phyloP scores from a whole-genome alignment of 495 filamentous ascomycete genomes.

The Penicillium egyptiacum region DNA sequence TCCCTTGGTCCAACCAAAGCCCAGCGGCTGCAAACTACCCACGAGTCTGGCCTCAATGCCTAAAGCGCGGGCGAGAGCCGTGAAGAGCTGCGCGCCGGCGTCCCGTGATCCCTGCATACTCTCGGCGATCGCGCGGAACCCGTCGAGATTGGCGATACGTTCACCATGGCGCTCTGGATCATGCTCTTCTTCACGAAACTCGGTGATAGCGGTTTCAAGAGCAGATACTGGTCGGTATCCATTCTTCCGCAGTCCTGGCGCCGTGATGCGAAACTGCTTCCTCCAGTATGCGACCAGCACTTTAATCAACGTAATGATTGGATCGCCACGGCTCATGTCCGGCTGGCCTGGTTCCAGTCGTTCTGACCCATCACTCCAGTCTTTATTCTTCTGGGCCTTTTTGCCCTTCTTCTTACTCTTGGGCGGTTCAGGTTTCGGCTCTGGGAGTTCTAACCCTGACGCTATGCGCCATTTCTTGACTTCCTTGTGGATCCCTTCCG shows the following conservation, averaged over 20 bases:
- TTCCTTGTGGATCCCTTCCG: slow-evolving; percentile 64
- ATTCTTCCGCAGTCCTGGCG: slow-evolving; percentile 80
- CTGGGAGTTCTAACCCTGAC: slow-evolving; percentile 57
- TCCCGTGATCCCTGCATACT: slow-evolving; percentile 81
- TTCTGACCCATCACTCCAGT: slow-evolving; percentile 72
- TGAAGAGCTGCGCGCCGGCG: slow-evolving; percentile 87
- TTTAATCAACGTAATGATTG: slow-evolving; percentile 75
- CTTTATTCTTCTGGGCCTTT: slow-evolving; percentile 45
- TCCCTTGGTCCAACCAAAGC: slow-evolving; percentile 86
- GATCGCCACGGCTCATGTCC: slow-evolving; percentile 78
- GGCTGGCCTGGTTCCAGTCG: slow-evolving; percentile 66
- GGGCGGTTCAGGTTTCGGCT: slow-evolving; percentile 33
- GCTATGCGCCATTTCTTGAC: slow-evolving; percentile 71
- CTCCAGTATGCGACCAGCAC: slow-evolving; percentile 82
- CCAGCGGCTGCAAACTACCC: slow-evolving; percentile 79
- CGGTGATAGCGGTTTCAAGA: slow-evolving; percentile 62
- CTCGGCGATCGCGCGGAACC: slow-evolving; percentile 68
- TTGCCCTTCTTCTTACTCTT: slow-evolving; percentile 47
- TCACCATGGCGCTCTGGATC: slow-evolving; percentile 71
- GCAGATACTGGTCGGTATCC: slow-evolving; percentile 75
- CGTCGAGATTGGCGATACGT: slow-evolving; percentile 59
- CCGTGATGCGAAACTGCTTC: slow-evolving; percentile 73
- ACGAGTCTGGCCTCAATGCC: slow-evolving; percentile 79
- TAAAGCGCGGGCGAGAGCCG: slow-evolving; percentile 78
- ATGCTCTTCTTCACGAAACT: slow-evolving; percentile 61